Base-by-base conservation (phyloP, 2,329 filamentous ascomycete genomes). In the Didymella arachidicola region DNA sequence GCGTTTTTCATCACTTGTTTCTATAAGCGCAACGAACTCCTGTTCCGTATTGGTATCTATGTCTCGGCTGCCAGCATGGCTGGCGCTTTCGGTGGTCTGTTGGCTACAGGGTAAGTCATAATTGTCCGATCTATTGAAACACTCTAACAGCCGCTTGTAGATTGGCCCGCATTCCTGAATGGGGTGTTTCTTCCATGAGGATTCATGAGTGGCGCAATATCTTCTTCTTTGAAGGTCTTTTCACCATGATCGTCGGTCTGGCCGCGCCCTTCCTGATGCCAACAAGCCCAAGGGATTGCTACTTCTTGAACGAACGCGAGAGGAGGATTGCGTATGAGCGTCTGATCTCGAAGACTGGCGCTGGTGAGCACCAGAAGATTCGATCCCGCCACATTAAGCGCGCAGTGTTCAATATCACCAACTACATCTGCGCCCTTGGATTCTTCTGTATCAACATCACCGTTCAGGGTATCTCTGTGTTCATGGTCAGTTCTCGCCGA, bases 401-500 rank as follows among this genome's bases (percentile, higher is more conserved):
- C 29, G 82, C 83, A 4, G 67, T 87, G 18, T 64, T 82, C 49
- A 85, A 84, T 74, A 80, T 87, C 68, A 85, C 86, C 74, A 87
- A 85, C 75, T 83, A 84, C 67, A 82, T 85, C 39, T 87, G 84
- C 68, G 84, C 83, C 1, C 67, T 81, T 5, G 84, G 84, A 7
- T 87, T 86, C 78, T 85, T 87, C 75, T 77, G 82, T 65, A 83
- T 86, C 76, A 87, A 87, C 72, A 82, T 87, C 65, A 86, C 84
- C 1, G 84, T 87, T 2, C 84, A 87, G 57, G 73, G 75, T 26
- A 76, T 78, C 32, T 74, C 75, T 1, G 65, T 78, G 0, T 78
- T 78, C 62, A 72, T 78, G 74, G 75, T 76, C 67, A 63, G 70
- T 54, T 14, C 2, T 19, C 8, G 3, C 2, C 34, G 18, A 18